Percentiles rank a stretch among this genome's conserved stretches.
These are phyloP conservation scores for Sordaria brevicollis DNA, from an alignment of 495 filamentous ascomycete species.

Conservation along the genomic window DNA sequence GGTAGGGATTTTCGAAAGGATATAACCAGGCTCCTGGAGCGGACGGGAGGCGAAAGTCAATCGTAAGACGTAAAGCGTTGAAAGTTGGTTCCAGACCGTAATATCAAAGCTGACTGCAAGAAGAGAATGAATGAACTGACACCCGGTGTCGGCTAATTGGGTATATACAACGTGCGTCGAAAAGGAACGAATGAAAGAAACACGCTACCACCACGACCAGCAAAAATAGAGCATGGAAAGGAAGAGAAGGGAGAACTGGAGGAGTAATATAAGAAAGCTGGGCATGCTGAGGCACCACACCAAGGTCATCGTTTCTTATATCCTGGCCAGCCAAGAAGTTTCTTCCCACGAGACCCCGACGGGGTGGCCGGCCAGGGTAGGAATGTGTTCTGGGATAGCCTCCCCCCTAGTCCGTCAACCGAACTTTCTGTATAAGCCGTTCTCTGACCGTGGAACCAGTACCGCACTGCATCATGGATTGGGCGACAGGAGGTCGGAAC, in stretches of 20 bases:
- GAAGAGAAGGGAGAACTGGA: constrained; percentile 9
- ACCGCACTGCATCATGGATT: constrained; percentile 17
- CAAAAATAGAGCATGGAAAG: constrained; percentile 23
- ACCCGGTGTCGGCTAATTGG: constrained; percentile 24
- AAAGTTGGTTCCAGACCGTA: constrained; percentile 41
- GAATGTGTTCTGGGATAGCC: neutral
- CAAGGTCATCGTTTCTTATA: constrained; percentile 36
- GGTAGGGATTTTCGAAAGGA: constrained; percentile 4
- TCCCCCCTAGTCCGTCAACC: constrained; percentile 5
- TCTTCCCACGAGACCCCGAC: neutral
- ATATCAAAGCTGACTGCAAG: constrained; percentile 21
- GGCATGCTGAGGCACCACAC: constrained; percentile 11
- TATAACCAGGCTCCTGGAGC: constrained; percentile 8
- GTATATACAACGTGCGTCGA: constrained; percentile 28
- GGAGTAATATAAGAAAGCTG: constrained; percentile 16
- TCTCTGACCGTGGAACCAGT: constrained; percentile 12
- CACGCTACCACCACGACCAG: constrained; percentile 35
- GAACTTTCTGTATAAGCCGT: constrained; percentile 11
- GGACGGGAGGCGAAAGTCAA: constrained; percentile 6
- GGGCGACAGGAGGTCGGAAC: constrained; percentile 15
- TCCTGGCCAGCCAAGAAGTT: constrained; percentile 25
- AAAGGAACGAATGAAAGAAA: constrained; percentile 41
- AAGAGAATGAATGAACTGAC: constrained; percentile 34
- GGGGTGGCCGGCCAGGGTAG: neutral
- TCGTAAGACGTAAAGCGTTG: constrained; percentile 12